These are phyloP conservation scores for Dipodascus albidus DNA, from an alignment of 805 yeast species.

Conservation along the genomic window DNA sequence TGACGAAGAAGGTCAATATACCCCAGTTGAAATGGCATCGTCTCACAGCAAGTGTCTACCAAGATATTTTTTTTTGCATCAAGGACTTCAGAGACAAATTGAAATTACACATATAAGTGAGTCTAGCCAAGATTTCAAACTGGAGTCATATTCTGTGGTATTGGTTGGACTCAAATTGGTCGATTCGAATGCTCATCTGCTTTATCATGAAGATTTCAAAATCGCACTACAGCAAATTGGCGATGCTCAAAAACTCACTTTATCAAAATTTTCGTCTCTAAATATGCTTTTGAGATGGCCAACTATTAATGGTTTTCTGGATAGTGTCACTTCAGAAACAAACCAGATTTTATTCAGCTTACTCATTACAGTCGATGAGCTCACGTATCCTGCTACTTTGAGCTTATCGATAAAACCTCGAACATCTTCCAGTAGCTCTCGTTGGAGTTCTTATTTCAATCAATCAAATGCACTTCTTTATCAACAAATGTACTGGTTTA, in stretches of 20 bases:
- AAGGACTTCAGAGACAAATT: conserved; percentile 11
- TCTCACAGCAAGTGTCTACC: neutral
- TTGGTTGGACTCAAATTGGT: conserved; percentile 9
- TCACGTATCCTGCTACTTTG: neutral
- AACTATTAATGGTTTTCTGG: neutral
- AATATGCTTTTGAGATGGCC: neutral
- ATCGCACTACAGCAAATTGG: neutral
- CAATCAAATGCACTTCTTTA: neutral
- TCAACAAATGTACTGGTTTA: conserved; percentile 1
- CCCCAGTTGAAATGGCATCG: conserved; percentile 1
- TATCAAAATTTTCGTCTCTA: neutral
- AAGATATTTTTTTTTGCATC: conserved; percentile 6
- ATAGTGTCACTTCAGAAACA: neutral
- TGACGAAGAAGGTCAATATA: conserved; percentile 9
- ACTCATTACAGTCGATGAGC: neutral
- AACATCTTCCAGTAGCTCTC: neutral
- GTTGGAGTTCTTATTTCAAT: neutral
- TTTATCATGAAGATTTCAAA: neutral
- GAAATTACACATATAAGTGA: conserved; percentile 2
- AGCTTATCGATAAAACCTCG: neutral
- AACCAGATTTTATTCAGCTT: neutral
- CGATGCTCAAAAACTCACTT: neutral
- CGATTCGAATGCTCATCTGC: neutral
- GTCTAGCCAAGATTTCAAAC: neutral
- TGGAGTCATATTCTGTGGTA: conserved; percentile 3